Base-by-base conservation (phyloP, 1,139 yeast species). In the Torulaspora pretoriensis region DNA sequence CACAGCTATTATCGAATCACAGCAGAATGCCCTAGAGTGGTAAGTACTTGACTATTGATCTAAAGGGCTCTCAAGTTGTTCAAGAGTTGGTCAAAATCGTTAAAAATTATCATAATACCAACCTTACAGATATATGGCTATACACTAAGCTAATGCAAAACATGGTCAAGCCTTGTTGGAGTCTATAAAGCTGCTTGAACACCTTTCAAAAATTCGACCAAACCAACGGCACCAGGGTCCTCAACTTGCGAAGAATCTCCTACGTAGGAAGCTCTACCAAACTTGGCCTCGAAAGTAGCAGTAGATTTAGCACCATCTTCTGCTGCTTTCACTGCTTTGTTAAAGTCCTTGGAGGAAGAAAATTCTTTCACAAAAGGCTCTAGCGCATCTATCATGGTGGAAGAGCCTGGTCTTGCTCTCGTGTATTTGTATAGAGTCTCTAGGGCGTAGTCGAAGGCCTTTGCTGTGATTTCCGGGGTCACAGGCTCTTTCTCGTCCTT, bases 211-310 rank as follows among this genome's bases (percentile, higher is more conserved):
- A 83, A 70, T 22, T 83, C 87, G 40, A 83, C 81, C 12, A 84
- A 68, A 5, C 94, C 94, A 44, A 83, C 78, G 1, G 97, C 97
- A 55, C 97, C 97, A 2, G 97, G 97, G 59, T 90, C 97, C 2
- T 96, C 96, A 32, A 89, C 74, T n/a, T 80, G 80, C 3, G 68
- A 60, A 14, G 77, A 69, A 34, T 71, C 70, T 12, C 77, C 78
- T 12, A 90, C 97, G 61, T 90, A 90, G 7, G 95, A 84, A 10
- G 97, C 96, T 61, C 97, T 78, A 32, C 97, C 97, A 55, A 90
- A 88, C 56, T 84, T 83, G 35, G 97, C 97, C 53, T 78, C 82
- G 52, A 86, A 70, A 34, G 78, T 70, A 46, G 81, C 80, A 0
- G 97, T 90, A 7, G 75, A 67, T 42, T 84, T 80, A 30, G 96